Base-by-base conservation (phyloP, 1,139 yeast genomes). In the Hemisphaericaspora lyxosophila region DNA sequence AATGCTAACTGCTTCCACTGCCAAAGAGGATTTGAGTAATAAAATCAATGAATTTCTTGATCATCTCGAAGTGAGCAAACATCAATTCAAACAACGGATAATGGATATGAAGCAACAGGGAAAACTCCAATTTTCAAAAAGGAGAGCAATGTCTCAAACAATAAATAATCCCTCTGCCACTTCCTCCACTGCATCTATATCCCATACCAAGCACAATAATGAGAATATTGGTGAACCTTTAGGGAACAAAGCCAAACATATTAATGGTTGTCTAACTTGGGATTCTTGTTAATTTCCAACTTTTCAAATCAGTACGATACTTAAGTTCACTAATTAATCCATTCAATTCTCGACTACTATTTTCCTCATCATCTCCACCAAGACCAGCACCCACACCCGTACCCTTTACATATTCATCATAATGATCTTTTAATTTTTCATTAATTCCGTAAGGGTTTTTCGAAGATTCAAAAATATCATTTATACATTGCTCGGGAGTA, bases 371-470 rank as follows among this genome's bases (percentile, higher is more conserved):
- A 20, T 40, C 50, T 13, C 48, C 33, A 53, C 64, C 44, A 53
- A 64, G 46, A 54, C 61, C 85, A 79, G 78, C 76, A 1, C 88
- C 18, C 15, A 15, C 5, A 15, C 60, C 55, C 78, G 78, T 76
- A 0, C 88, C 8, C 6, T 19, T 16, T 3, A 24, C 18, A 16
- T 33, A 19, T 7, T 36, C 30, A 4, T 41, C 44, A 25, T 49
- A 42, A 26, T 43, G 45, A 8, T 43, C 44, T 19, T 40, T 68
- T 5, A 57, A 34, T 30, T 60, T 64, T 35, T 60, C 59, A 46
- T 58, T 66, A 85, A 85, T 84, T 0, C 92, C 94, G 38, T 78
- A 76, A 1, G 90, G 86, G 16, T 85, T 86, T 4, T 39, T 31
- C 4, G 43, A 38, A 33, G 61, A 59, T 16, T 76, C 73, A 44